phyloP scores from a whole-genome alignment of 2,329 filamentous ascomycete species.

The Metarhizium sp. region DNA sequence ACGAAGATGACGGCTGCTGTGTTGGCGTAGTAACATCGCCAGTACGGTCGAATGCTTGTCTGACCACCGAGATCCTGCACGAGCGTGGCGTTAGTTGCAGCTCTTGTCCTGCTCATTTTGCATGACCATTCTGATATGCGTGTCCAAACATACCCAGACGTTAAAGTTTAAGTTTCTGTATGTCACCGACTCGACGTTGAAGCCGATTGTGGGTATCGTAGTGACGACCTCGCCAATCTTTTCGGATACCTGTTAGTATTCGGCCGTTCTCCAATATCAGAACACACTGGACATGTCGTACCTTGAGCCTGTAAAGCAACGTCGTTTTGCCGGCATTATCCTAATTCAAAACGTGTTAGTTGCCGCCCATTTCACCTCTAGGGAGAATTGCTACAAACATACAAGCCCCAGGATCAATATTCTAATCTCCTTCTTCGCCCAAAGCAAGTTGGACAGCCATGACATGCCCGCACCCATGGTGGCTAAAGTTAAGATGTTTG shows the following conservation, averaged over 20 bases:
- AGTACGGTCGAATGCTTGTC: slow-evolving; percentile 97
- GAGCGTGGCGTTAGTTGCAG: neutral
- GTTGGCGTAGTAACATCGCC: slow-evolving; percentile 99
- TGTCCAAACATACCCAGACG: slow-evolving; percentile 65
- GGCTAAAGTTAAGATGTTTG: slow-evolving; percentile 10
- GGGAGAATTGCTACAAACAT: slow-evolving; percentile 26
- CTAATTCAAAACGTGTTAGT: slow-evolving; percentile 33
- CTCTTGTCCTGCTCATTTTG: neutral
- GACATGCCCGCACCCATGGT: slow-evolving; percentile 57
- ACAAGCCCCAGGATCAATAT: slow-evolving; percentile 93
- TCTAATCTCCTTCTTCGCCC: slow-evolving; percentile 94
- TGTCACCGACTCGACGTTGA: slow-evolving; percentile 97
- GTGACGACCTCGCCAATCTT: slow-evolving; percentile 98
- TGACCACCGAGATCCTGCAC: slow-evolving; percentile 82
- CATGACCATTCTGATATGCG: neutral
- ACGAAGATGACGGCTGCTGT: slow-evolving; percentile 98
- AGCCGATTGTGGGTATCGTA: slow-evolving; percentile 97
- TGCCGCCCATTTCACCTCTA: neutral
- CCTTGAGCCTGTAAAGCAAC: slow-evolving; percentile 90
- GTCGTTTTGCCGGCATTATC: slow-evolving; percentile 99
- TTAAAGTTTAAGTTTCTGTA: slow-evolving; percentile 99
- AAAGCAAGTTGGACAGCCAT: slow-evolving; percentile 65
- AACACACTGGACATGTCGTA: slow-evolving; percentile 22
- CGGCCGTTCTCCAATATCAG: neutral
- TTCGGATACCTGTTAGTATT: neutral